Base-by-base conservation (phyloP, 2,329 filamentous ascomycete species). In the Macrophomina pseudophaseolina region DNA sequence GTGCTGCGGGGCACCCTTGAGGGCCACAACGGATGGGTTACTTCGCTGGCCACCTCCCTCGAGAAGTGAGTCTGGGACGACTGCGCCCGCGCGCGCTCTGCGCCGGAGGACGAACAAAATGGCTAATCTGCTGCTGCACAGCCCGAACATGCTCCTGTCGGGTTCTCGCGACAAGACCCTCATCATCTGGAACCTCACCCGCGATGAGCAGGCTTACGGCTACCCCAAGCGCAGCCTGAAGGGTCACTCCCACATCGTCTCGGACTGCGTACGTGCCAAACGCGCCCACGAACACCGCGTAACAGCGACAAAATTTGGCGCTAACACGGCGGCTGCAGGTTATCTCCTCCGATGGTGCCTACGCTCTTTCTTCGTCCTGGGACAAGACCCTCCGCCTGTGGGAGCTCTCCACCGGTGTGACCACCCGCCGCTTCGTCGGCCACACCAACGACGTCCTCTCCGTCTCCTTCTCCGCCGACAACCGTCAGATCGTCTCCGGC, bases 161-260 rank as follows among this genome's bases (percentile, higher is more conserved):
- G 94, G 88, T 80, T 93, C 89, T 82, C 93, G 95, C 86, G 95
- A 99, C 89, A 97, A 98, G 91, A 92, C 92, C 76, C 88, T 99
- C 83, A 99, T 99, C 87, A 97, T 99, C 90, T 99, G 95, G 95
- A 97, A 97, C 89, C 89, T 99, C 80, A 98, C 95, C 84, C 94
- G 95, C 85, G 94, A 98, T 84, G 95, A 98, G 87, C 90, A 90
- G 82, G 91, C 92, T 81, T 99, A 98, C 88, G 95, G 95, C 78
- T 97, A 97, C 89, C 95, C 95, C 81, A 98, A 99, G 90, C 91
- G 95, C 86, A 96, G 93, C 81, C 93, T 99, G 76, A 91, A 96
- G 86, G 95, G 95, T 80, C 95, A 99, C 89, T 97, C 94, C 73
- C 95, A 99, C 91, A 99, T 99, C 83, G 94, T 99, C 82, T 98